phyloP scores from a whole-genome alignment of 768 basidiomycete genomes.

The Rubroboletus satanas region DNA sequence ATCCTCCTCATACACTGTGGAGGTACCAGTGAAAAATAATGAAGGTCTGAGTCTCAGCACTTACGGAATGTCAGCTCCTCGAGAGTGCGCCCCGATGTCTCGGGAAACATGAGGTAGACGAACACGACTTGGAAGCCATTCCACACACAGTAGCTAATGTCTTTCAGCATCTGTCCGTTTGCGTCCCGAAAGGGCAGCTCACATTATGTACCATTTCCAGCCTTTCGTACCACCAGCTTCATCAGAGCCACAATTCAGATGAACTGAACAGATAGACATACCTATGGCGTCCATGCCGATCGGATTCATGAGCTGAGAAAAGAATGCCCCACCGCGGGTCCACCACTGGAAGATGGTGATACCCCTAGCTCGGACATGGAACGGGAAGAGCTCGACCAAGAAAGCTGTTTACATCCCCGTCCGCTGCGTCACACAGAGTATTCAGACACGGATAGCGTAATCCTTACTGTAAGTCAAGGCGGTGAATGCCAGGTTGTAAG shows the following conservation, averaged over 20 bases:
- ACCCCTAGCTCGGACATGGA: constrained; percentile 57
- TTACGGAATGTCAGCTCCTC: constrained; percentile 15
- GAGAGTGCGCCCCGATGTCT: constrained; percentile 13
- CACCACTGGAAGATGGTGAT: constrained; percentile 60
- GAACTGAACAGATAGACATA: neutral
- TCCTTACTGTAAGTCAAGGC: constrained; percentile 9
- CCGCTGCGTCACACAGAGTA: neutral
- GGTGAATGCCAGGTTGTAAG: constrained; percentile 13
- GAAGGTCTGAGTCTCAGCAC: neutral
- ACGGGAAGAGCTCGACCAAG: constrained; percentile 68
- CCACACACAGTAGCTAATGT: constrained; percentile 9
- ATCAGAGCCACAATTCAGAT: neutral
- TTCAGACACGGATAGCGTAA: too few relatives aligned
- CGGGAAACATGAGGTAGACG: constrained; percentile 14
- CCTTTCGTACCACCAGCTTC: neutral
- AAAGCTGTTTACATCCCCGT: constrained; percentile 38
- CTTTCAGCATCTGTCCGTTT: neutral
- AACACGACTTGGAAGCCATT: constrained; percentile 12
- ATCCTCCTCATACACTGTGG: constrained; percentile 5
- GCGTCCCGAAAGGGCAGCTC: neutral
- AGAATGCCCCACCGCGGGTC: constrained; percentile 35
- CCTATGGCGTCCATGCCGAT: constrained; percentile 15
- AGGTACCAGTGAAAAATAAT: neutral
- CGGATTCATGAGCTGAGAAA: constrained; percentile 12
- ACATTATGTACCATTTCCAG: constrained; percentile 13